Evolutionary conservation across 345 rosid species (phyloP).

Genomic region (Salix arbutifolia): DNA sequence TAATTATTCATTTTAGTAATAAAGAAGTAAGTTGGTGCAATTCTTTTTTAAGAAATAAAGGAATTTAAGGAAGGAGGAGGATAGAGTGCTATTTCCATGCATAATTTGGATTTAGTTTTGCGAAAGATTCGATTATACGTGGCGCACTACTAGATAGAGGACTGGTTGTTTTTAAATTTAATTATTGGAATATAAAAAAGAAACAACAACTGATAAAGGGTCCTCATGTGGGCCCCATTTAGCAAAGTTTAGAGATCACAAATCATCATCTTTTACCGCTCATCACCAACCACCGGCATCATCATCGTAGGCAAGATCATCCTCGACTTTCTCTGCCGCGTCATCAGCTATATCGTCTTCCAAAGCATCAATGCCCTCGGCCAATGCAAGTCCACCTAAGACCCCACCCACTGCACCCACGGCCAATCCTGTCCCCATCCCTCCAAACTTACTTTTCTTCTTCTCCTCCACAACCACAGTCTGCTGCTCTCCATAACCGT

Average conservation of each 20-base stretch:
- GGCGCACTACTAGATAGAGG: too few relatives aligned
- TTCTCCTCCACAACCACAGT: slow-evolving; percentile 25
- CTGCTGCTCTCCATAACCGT: slow-evolving; percentile 2
- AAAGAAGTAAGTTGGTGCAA: too few relatives aligned
- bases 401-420: slow-evolving; percentile 78
- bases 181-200: too few relatives aligned
- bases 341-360: slow-evolving; percentile 61
- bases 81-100: too few relatives aligned
- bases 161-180: too few relatives aligned
- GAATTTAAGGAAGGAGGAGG: too few relatives aligned
- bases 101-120: too few relatives aligned
- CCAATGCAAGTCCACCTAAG: slow-evolving; percentile 68
- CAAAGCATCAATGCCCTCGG: slow-evolving; percentile 63
- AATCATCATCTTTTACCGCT: too few relatives aligned
- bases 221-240: background rate
- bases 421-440: slow-evolving; percentile 81
- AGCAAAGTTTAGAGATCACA: slow-evolving; percentile 15
- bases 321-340: slow-evolving; percentile 61
- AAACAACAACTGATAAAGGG: too few relatives aligned
- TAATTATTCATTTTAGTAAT: too few relatives aligned
- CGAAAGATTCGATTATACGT: too few relatives aligned
- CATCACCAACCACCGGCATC: slow-evolving; percentile 7
- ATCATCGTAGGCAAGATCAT: slow-evolving; percentile 43
- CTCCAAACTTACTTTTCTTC: slow-evolving; percentile 63
- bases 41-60: too few relatives aligned